phyloP scores from a whole-genome alignment of 345 rosid species.

The Eucalyptus rudis region DNA sequence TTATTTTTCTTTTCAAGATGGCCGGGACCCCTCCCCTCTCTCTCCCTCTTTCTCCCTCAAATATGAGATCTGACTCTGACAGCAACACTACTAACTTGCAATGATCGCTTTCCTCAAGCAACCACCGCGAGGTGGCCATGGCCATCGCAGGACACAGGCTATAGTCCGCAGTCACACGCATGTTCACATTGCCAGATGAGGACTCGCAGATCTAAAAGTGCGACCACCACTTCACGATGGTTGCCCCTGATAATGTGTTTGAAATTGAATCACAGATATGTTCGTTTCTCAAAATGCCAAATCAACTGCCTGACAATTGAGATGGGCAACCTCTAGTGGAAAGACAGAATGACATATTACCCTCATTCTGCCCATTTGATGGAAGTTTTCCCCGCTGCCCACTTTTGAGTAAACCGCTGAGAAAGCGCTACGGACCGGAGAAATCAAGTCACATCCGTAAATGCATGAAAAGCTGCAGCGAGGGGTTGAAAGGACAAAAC shows the following conservation, averaged over 20 bases:
- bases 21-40: not conserved
- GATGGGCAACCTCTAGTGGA: not conserved
- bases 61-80: not conserved
- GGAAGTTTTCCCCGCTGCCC: not conserved
- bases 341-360: not conserved
- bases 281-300: not conserved
- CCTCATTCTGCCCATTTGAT: not conserved
- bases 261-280: not conserved
- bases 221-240: not conserved
- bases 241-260: not conserved
- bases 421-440: not conserved
- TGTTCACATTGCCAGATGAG: not conserved
- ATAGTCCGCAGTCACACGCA: not conserved
- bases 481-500: not conserved
- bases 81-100: not conserved
- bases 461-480: not conserved
- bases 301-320: not conserved
- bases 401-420: not conserved
- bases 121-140: not conserved
- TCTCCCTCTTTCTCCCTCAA: not conserved
- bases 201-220: not conserved
- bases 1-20: not conserved
- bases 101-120: not conserved
- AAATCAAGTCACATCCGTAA: not conserved
- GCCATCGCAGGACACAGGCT: not conserved